phyloP scores from a whole-genome alignment of 805 yeast genomes.

The Candida manassasensis region DNA sequence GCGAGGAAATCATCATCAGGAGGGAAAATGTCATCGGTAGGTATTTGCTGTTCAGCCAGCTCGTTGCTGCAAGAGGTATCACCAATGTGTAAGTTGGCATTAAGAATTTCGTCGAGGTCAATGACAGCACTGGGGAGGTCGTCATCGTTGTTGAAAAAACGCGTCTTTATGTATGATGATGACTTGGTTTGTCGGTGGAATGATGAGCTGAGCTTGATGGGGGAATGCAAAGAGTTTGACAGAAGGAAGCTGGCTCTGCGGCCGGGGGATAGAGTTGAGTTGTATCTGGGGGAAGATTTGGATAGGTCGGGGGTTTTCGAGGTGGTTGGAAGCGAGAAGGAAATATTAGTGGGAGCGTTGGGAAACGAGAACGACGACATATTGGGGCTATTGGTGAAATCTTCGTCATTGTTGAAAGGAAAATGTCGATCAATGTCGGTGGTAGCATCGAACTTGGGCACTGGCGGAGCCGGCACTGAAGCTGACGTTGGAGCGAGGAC shows the following conservation, averaged over 20 bases:
- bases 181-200: slow-evolving; percentile 2
- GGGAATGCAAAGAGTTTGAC: slow-evolving; percentile 25
- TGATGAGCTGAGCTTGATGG: slow-evolving; percentile 20
- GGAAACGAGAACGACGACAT: slow-evolving; percentile 28
- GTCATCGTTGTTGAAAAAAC: slow-evolving; percentile 10
- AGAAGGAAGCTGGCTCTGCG: neutral
- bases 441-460: neutral
- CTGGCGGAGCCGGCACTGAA: neutral
- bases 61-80: slow-evolving; percentile 6
- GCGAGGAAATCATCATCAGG: slow-evolving; percentile 25
- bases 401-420: slow-evolving; percentile 33
- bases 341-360: slow-evolving; percentile 21
- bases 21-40: slow-evolving; percentile 4
- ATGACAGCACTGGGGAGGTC: slow-evolving; percentile 35
- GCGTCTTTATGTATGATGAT: slow-evolving; percentile 5
- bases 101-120: slow-evolving; percentile 35
- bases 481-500: slow-evolving; percentile 1
- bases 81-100: slow-evolving; percentile 28
- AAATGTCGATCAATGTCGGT: slow-evolving; percentile 24
- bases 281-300: slow-evolving; percentile 4
- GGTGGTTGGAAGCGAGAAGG: neutral
- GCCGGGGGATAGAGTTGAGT: slow-evolving; percentile 2
- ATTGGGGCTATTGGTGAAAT: slow-evolving; percentile 22
- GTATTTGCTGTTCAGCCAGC: slow-evolving; percentile 4
- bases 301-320: slow-evolving; percentile 13